Conservation (phyloP, 257 asterid species). For the Solanum appendiculatum region DNA sequence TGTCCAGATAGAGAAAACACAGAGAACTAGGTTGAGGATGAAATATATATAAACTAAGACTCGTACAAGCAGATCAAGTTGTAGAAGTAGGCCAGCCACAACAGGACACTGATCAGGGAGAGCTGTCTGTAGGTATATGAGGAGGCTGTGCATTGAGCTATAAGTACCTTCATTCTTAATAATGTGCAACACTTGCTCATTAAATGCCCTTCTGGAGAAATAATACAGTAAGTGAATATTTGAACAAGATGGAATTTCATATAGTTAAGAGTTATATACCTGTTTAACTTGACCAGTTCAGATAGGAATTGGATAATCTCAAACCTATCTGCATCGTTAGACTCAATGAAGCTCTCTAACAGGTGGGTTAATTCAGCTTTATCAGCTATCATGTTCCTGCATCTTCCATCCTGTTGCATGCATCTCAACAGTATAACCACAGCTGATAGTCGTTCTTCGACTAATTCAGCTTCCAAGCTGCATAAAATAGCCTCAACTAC, state of each 20-base stretch:
- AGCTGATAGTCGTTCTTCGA: conserved; percentile 49
- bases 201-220: conserved; percentile 51
- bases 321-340: conserved; percentile 34
- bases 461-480: conserved; percentile 35
- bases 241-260: background rate
- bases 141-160: conserved; percentile 75
- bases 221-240: background rate
- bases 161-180: conserved; percentile 65
- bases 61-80: conserved; percentile 70
- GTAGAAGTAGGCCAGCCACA: conserved; percentile 75
- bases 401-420: conserved; percentile 60
- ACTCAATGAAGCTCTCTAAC: conserved; percentile 39
- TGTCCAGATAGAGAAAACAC: background rate
- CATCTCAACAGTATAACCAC: conserved; percentile 58
- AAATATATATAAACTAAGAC: background rate
- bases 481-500: conserved; percentile 25
- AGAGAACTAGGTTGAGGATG: background rate
- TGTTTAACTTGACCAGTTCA: conserved; percentile 59
- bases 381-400: conserved; percentile 56
- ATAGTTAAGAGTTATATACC: conserved; percentile 18
- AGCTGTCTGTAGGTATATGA: conserved; percentile 52
- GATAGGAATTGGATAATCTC: conserved; percentile 60
- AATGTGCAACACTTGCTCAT: conserved; percentile 48
- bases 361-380: conserved; percentile 41
- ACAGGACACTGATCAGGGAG: conserved; percentile 48